Conservation (phyloP, 768 basidiomycete species). For the Boletus rubescentipes region DNA sequence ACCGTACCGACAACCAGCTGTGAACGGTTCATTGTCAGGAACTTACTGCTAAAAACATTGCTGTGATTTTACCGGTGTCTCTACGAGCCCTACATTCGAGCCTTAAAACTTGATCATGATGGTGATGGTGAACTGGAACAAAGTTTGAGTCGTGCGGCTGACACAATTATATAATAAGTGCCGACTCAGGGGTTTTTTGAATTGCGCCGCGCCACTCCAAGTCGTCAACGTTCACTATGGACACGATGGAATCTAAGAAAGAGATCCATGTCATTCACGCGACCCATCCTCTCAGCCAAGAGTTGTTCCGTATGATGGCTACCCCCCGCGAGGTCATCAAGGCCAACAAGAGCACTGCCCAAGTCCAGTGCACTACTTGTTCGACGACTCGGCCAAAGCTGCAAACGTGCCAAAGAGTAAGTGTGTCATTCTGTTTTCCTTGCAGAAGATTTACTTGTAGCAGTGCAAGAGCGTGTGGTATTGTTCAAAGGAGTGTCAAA, state of each 20-base stretch:
- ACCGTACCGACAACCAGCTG: too few species aligned
- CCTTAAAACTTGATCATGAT: too few species aligned
- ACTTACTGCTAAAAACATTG: too few species aligned
- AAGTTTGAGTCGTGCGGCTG: too few species aligned
- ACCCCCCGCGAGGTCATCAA: conserved; percentile 12
- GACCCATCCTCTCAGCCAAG: conserved; percentile 11
- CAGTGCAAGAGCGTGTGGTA: conserved; percentile 24
- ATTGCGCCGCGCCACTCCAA: too few species aligned
- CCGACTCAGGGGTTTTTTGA: too few species aligned
- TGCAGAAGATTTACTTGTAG: neutral
- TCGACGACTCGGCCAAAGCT: conserved; percentile 3
- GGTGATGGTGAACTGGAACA: too few species aligned
- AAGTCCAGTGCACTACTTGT: conserved; percentile 17
- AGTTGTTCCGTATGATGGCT: conserved; percentile 5
- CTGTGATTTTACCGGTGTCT: too few species aligned
- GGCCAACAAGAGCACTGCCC: neutral
- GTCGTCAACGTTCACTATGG: neutral
- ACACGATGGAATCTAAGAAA: conserved; percentile 1
- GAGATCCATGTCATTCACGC: conserved; percentile 4
- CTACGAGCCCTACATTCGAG: too few species aligned
- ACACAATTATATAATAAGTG: too few species aligned
- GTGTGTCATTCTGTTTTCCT: neutral
- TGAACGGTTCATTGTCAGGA: too few species aligned
- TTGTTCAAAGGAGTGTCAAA: conserved; percentile 24
- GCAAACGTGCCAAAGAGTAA: conserved; percentile 13